These are phyloP conservation scores for Jackrogersella minutella DNA, from an alignment of 495 filamentous ascomycete species.

Conservation along the genomic window DNA sequence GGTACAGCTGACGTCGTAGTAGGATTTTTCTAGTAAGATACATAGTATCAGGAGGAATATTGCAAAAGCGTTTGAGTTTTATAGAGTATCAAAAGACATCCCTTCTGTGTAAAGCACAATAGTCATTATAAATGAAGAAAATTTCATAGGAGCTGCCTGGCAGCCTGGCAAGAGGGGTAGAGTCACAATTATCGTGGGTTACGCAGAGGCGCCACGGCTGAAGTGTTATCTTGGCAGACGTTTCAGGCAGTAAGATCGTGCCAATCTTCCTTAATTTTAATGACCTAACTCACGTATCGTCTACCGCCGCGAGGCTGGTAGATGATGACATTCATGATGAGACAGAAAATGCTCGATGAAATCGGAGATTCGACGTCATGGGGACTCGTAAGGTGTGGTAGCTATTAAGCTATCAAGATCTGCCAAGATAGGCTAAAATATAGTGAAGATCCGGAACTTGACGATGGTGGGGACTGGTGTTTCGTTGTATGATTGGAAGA, in stretches of 20 bases:
- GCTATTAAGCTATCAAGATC: conserved; percentile 19
- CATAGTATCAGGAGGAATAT: not conserved
- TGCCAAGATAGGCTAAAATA: conserved; percentile 1
- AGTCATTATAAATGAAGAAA: too few species aligned
- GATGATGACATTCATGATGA: conserved; percentile 19
- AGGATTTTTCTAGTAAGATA: not conserved
- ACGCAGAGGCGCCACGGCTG: conserved; percentile 19
- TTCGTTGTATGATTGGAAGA: conserved; percentile 14
- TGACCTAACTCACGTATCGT: conserved; percentile 19
- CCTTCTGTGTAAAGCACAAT: too few species aligned
- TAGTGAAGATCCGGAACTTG: conserved; percentile 28
- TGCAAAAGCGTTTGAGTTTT: too few species aligned
- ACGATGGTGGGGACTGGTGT: conserved; percentile 8
- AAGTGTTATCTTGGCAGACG: conserved; percentile 28
- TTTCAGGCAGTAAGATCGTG: conserved; percentile 29
- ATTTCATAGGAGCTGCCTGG: too few species aligned
- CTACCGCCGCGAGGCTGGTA: conserved; percentile 19
- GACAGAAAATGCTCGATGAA: conserved; percentile 19
- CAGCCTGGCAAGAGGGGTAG: not conserved
- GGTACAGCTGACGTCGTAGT: not conserved
- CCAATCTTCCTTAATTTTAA: conserved; percentile 19
- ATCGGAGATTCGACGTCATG: conserved; percentile 16
- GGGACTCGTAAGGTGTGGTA: not conserved
- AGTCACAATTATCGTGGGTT: conserved; percentile 25
- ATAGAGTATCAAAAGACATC: too few species aligned